phyloP scores from a whole-genome alignment of 1,284 basidiomycete genomes.

The Gymnopus androsaceus region DNA sequence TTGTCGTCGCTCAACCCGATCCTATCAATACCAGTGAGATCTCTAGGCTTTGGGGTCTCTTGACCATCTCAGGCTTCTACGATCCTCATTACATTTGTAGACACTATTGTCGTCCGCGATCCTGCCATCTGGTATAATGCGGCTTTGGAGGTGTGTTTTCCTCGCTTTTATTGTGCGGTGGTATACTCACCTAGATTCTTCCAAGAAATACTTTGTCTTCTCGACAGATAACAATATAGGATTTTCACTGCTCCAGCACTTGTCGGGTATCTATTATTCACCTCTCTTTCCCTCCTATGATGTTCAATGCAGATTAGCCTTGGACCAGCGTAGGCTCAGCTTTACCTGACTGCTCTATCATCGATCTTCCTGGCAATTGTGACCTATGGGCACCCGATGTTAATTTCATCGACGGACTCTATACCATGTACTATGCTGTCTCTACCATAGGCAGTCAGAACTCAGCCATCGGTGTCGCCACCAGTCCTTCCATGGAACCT shows the following conservation, averaged over 20 bases:
- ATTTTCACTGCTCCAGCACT: conserved; percentile 13
- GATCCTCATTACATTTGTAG: not conserved
- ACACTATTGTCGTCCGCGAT: conserved; percentile 14
- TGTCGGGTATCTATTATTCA: conserved; percentile 15
- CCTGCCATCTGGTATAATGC: conserved; percentile 18
- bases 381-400: conserved; percentile 18
- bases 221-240: conserved; percentile 3
- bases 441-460: conserved; percentile 33
- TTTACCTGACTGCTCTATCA: conserved; percentile 13
- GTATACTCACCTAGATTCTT: not conserved
- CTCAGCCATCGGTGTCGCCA: conserved; percentile 36
- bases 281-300: not conserved
- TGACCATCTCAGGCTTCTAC: not conserved
- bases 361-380: conserved; percentile 10
- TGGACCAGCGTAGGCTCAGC: conserved; percentile 15
- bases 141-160: not conserved
- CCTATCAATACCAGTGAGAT: conserved; percentile 13
- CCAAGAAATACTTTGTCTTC: conserved; percentile 18
- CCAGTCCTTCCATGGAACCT: conserved; percentile 31
- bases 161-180: not conserved
- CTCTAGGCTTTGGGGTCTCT: not conserved
- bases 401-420: conserved; percentile 19
- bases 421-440: conserved; percentile 33
- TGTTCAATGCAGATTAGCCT: conserved; percentile 1
- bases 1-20: conserved; percentile 5